Conservation (phyloP, 176 grass and related monocot species). For the Bonia amplexicaulis region DNA sequence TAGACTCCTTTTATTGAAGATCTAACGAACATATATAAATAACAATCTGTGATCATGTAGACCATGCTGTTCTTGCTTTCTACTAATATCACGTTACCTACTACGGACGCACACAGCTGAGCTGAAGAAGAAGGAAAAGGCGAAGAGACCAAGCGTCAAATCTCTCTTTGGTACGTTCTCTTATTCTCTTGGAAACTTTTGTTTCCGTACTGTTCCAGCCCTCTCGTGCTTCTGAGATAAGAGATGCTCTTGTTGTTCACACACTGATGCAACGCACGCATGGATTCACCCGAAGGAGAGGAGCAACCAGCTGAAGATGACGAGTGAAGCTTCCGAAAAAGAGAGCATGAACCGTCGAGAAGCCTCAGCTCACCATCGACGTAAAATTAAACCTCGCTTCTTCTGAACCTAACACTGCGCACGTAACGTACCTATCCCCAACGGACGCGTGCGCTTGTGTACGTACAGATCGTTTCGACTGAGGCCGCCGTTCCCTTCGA, state of each 20-base stretch:
- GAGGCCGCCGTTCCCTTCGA: neutral
- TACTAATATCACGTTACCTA: neutral
- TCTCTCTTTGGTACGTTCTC: constrained; percentile 61
- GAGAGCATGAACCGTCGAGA: constrained; percentile 41
- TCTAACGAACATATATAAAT: neutral
- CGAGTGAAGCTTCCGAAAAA: constrained; percentile 41
- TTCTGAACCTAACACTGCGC: neutral
- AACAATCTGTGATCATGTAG: neutral
- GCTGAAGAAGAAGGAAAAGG: constrained; percentile 92
- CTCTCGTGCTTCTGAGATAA: neutral
- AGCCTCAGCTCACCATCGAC: constrained; percentile 49
- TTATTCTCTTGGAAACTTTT: neutral
- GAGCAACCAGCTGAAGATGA: constrained; percentile 11
- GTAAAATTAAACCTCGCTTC: neutral
- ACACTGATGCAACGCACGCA: neutral
- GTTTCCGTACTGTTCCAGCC: no score
- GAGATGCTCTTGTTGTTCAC: neutral
- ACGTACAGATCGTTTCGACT: no score
- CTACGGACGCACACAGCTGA: constrained; percentile 45
- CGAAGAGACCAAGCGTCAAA: constrained; percentile 86
- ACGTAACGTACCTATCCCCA: no score
- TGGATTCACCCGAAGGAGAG: constrained; percentile 41
- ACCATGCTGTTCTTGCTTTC: neutral
- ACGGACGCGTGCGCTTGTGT: no score
- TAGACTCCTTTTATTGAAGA: neutral